These are phyloP conservation scores for Exsudoporus frostii DNA, from an alignment of 768 basidiomycete species.

Conservation along the genomic window DNA sequence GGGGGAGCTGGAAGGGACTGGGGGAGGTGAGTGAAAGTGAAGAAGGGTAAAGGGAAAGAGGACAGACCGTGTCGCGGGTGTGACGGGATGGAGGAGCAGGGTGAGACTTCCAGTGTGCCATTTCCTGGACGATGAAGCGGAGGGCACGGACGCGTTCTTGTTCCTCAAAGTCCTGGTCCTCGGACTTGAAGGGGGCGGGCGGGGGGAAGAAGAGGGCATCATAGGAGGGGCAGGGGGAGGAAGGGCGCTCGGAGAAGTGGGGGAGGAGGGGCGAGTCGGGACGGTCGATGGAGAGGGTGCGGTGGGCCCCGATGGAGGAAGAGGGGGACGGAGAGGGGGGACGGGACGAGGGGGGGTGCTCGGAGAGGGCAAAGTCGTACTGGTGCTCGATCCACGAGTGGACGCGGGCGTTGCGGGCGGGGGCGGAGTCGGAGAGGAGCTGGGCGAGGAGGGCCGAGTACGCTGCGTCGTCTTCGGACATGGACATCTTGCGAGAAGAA, in stretches of 20 bases:
- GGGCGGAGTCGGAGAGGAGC: constrained; percentile 23
- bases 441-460: constrained; percentile 30
- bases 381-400: constrained; percentile 37
- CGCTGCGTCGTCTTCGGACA: constrained; percentile 32
- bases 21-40: background rate
- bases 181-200: constrained; percentile 2
- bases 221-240: constrained; percentile 30
- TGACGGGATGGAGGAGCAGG: background rate
- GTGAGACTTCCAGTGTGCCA: constrained; percentile 27
- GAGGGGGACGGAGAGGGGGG: constrained; percentile 29
- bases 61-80: constrained; percentile 14
- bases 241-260: constrained; percentile 19
- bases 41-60: background rate
- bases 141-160: constrained; percentile 34
- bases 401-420: constrained; percentile 26
- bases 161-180: constrained; percentile 21
- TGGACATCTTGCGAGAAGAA: constrained; percentile 11
- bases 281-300: constrained; percentile 19
- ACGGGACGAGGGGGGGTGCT: constrained; percentile 15
- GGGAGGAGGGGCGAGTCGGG: constrained; percentile 33
- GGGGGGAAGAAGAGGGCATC: constrained; percentile 36
- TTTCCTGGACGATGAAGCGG: constrained; percentile 36
- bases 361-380: constrained; percentile 34
- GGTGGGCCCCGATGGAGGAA: constrained; percentile 31
- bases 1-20: constrained; percentile 24